Base-by-base conservation (phyloP, 106 monocot genomes). In the Platanthera zijinensis region DNA sequence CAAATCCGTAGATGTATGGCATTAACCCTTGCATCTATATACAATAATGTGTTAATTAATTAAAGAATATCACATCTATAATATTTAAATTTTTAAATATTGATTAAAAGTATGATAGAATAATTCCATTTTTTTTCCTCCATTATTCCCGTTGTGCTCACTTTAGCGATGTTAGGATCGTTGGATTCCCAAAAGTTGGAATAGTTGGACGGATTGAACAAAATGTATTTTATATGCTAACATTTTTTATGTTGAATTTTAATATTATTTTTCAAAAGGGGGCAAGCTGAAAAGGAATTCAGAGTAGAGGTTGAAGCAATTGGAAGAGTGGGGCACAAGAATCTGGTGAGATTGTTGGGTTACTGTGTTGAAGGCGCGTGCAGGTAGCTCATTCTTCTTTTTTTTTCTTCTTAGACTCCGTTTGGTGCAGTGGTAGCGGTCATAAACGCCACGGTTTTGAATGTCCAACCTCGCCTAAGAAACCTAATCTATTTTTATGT, bases 231-330 rank as follows among this genome's bases (percentile, higher is more conserved):
- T 70, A 22, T 32, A 59, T 18, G 59, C 59, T 59, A 59, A 59
- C 17, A 18, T 57, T 13, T 68, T 17, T 6, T 5, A 2, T 48
- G 25, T 25, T 25, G 25, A 25, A 25, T 25, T 25, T 25, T 25
- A 25, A 25, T 0, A 25, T 70, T 52, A 46, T 54, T 32, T 56
- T 59, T 22, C 5, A 12, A 19, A 48, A 84, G 84, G 64, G 84
- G 84, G 0, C 84, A 84, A 54, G 84, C 84, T 5, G 84, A 84
- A 61, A 80, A 73, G 71, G 84, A 84, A 50, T 84, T 84, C 63
- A 80, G 22, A 21, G 80, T 76, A 48, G 84, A 84, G 54, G 84
- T 84, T 9, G 84, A 80, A 25, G 76, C 80, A 3, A 84, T 84
- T 5, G 84, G 84, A 25, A 75, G 80, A 39, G 80, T 84, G 4